Percentiles rank a stretch among this genome's conserved stretches.
These are phyloP conservation scores for Ceratobasidium sp. DNA, from an alignment of 1,284 basidiomycete species.

Conservation along the genomic window DNA sequence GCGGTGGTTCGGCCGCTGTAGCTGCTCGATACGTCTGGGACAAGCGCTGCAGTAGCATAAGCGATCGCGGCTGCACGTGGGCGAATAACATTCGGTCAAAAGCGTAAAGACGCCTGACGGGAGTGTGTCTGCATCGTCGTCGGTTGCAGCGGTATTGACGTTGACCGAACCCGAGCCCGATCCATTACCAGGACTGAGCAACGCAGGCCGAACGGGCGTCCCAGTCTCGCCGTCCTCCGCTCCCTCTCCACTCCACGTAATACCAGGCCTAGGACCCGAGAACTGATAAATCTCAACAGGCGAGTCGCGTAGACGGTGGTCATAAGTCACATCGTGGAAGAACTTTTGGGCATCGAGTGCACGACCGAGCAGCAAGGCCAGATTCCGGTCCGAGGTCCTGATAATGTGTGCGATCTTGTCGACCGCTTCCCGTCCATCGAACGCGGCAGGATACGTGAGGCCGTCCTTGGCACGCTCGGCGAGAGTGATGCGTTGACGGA, in stretches of 20 bases:
- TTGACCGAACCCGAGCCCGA: conserved; percentile 61
- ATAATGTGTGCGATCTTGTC: conserved; percentile 98
- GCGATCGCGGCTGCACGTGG: conserved; percentile 93
- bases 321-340: conserved; percentile 99
- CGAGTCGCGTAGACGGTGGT: conserved; percentile 94
- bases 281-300: conserved; percentile 95
- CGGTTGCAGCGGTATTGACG: neutral
- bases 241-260: conserved; percentile 25
- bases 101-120: conserved; percentile 98
- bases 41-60: conserved; percentile 98
- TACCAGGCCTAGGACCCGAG: conserved; percentile 59
- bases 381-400: conserved; percentile 96
- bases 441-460: conserved; percentile 94
- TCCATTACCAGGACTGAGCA: conserved; percentile 57
- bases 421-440: conserved; percentile 97
- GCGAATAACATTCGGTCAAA: conserved; percentile 97
- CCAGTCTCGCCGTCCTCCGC: conserved; percentile 56
- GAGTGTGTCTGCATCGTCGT: conserved; percentile 74
- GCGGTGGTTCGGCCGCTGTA: conserved; percentile 72
- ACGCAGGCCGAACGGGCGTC: conserved; percentile 40
- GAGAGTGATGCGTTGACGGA: conserved; percentile 84
- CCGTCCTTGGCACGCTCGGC: conserved; percentile 93
- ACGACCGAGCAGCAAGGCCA: conserved; percentile 93
- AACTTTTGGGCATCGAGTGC: conserved; percentile 99
- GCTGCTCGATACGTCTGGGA: conserved; percentile 93